Evolutionary conservation across 345 rosid genomes (phyloP).

Genomic region (Sisymbrium altissimum): DNA sequence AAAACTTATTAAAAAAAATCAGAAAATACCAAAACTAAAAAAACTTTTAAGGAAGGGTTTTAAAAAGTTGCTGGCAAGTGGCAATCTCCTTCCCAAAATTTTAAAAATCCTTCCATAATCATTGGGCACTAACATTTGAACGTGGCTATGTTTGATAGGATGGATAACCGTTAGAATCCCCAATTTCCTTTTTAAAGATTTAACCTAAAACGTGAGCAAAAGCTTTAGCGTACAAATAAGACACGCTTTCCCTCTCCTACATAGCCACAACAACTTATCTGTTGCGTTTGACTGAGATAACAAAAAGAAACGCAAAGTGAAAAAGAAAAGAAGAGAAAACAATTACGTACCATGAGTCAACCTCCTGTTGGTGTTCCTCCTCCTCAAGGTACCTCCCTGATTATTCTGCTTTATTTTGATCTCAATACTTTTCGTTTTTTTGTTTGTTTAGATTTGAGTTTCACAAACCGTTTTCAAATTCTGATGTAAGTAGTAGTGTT

Average conservation of each 20-base stretch:
- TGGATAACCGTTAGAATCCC: not conserved
- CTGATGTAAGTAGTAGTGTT: not conserved
- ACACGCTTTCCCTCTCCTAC: not conserved
- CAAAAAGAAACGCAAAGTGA: not conserved
- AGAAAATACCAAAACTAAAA: too few relatives aligned
- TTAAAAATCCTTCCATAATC: not conserved
- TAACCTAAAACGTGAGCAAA: not conserved
- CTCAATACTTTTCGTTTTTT: too few relatives aligned
- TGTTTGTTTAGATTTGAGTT: too few relatives aligned
- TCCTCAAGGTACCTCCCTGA: slow-evolving; percentile 16
- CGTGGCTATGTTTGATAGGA: not conserved
- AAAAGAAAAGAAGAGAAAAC: not conserved
- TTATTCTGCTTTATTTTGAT: not conserved
- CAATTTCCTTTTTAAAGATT: too few relatives aligned
- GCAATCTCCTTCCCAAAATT: not conserved
- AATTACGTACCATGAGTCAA: slow-evolving; percentile 4
- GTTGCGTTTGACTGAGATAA: not conserved
- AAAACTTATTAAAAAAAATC: too few relatives aligned
- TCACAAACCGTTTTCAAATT: too few relatives aligned
- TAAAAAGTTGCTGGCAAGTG: too few relatives aligned
- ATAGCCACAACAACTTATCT: not conserved
- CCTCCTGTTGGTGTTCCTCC: slow-evolving; percentile 23
- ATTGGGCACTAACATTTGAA: not conserved
- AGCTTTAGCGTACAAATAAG: not conserved
- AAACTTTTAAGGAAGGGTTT: too few relatives aligned